Conservation (phyloP, 306 rosid genomes). For the Citrullus colocynthis region DNA sequence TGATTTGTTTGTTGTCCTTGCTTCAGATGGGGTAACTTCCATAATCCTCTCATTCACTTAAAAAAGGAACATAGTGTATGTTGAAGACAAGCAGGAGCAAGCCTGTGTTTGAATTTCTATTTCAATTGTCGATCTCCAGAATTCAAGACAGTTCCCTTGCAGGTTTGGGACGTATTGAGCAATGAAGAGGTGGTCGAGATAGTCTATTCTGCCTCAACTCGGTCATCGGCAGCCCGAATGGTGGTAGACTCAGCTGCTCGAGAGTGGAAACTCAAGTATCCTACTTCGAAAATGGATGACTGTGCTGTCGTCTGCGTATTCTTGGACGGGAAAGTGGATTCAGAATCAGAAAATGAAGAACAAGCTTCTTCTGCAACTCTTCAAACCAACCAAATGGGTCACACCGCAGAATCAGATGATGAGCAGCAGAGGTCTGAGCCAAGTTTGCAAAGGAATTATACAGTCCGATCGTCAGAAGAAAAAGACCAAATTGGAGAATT, state of each 20-base stretch:
- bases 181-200: constrained; percentile 86
- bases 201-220: constrained; percentile 53
- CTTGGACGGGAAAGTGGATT: constrained; percentile 92
- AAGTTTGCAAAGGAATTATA: constrained; percentile 61
- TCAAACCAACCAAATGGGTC: constrained; percentile 57
- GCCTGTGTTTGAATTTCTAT: background rate
- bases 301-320: constrained; percentile 87
- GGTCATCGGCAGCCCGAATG: constrained; percentile 58
- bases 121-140: background rate
- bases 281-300: constrained; percentile 93
- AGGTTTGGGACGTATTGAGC: constrained; percentile 97
- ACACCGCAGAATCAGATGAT: constrained; percentile 34
- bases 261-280: constrained; percentile 82
- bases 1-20: constrained; percentile 86
- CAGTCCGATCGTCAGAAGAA: constrained; percentile 76
- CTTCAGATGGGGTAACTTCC: constrained; percentile 78
- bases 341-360: constrained; percentile 81
- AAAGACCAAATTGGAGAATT: constrained; percentile 31
- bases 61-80: background rate
- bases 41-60: background rate
- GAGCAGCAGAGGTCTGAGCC: constrained; percentile 81
- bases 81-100: background rate
- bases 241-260: constrained; percentile 79
- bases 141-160: background rate
- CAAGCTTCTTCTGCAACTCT: constrained; percentile 74